Conservation (phyloP, 352 stramenopile genomes). For the Discostella stelligera region DNA sequence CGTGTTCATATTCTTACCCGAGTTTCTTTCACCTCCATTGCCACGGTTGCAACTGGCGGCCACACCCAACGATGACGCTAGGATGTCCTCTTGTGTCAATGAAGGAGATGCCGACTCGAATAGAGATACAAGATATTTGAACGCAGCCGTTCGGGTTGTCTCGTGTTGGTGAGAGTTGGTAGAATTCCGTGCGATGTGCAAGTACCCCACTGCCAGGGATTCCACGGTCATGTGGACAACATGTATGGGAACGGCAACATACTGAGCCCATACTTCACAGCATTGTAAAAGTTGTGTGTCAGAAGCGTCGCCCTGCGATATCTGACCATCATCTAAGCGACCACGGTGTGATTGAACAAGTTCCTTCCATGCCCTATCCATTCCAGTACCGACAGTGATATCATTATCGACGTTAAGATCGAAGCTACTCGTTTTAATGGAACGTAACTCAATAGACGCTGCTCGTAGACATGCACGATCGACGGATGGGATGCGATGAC, state of each 20-base stretch:
- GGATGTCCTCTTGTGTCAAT: slow-evolving; percentile 63
- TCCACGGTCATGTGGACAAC: slow-evolving; percentile 34
- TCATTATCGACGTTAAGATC: neutral
- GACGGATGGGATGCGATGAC: slow-evolving; percentile 38
- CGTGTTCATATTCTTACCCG: slow-evolving; percentile 31
- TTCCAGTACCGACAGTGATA: slow-evolving; percentile 15
- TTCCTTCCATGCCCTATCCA: slow-evolving; percentile 30
- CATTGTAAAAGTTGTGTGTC: slow-evolving; percentile 25
- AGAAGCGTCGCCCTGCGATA: slow-evolving; percentile 3
- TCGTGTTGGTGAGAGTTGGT: slow-evolving; percentile 1
- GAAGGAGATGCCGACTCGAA: slow-evolving; percentile 64
- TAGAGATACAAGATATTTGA: slow-evolving; percentile 67
- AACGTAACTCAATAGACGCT: slow-evolving; percentile 40
- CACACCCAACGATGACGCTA: slow-evolving; percentile 54
- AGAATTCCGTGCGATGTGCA: slow-evolving; percentile 11
- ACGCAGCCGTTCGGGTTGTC: slow-evolving; percentile 37
- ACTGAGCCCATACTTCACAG: slow-evolving; percentile 42
- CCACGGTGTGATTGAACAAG: slow-evolving; percentile 12
- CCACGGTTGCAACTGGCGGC: neutral
- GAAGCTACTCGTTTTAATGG: neutral
- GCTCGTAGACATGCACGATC: slow-evolving; percentile 36
- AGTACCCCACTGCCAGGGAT: slow-evolving; percentile 25
- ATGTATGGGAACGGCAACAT: slow-evolving; percentile 38
- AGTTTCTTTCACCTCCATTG: slow-evolving; percentile 3
- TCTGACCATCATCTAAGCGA: neutral